Evolutionary conservation across 1,284 basidiomycete species (phyloP), one percentile per base, ranked within the genome.

Genomic region (Puccinia sorghi): DNA sequence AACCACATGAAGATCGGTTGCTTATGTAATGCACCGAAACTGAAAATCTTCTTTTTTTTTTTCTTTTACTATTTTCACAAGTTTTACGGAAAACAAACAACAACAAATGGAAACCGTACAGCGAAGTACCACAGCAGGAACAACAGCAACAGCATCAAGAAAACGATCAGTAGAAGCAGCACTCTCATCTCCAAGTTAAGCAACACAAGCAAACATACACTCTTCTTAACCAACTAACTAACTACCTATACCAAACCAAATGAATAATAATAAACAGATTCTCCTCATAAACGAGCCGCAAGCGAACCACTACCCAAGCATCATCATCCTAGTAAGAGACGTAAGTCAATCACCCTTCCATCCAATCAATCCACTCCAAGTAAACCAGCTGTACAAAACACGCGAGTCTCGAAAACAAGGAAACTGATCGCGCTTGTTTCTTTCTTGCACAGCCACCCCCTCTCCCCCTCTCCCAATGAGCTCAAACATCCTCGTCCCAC

Each of bases 241-340:
- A 12, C 50, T 12, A 52, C 11, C 4, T 17, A 8, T 5, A 12
- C 15, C 50, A 4, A 52, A 7, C 6, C 43, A 43, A 13, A 6
- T 43, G 43, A 43, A 6, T 43, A n/a, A n/a, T n/a, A n/a, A n/a
- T n/a, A n/a, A n/a, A 46, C 43, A 46, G 43, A 7, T 13, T 37
- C 57, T 6, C 57, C 27, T 15, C 5, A 37, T 17, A 59, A 59
- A 59, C 32, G 25, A 59, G 25, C 57, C 12, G 46, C 52, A 13
- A 77, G 64, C 56, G 74, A 77, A 57, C 74, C 74, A 59, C 52
- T 70, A 46, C 72, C 52, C 57, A 69, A 46, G 6, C 66, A 69
- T n/a, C 41, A 52, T 12, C 63, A 69, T 27, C n/a, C 48, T 46
- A 32, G 7, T 12, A 64, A 76, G n/a, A 56, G 66, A 12, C 32